phyloP scores from a whole-genome alignment of 257 asterid species.

The Solanum commersonii region DNA sequence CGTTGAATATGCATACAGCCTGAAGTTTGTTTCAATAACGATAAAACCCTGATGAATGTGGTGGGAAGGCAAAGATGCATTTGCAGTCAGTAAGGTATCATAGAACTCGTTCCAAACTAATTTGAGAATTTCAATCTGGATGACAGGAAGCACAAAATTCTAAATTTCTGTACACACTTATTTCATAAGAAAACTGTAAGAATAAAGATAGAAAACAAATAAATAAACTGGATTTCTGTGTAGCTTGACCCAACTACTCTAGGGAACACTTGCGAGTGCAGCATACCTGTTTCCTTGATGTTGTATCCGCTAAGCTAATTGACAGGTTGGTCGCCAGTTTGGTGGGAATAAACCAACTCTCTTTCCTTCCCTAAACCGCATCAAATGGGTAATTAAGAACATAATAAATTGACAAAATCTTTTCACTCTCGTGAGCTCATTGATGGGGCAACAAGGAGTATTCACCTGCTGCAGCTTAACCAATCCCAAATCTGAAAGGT shows the following conservation, averaged over 20 bases:
- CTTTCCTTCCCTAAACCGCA: constrained; percentile 69
- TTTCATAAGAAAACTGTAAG: neutral
- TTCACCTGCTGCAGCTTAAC: constrained; percentile 93
- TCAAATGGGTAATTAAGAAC: neutral
- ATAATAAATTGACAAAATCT: neutral
- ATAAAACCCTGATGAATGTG: constrained; percentile 67
- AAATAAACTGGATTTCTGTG: neutral
- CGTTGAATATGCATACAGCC: constrained; percentile 85
- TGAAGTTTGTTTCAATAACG: constrained; percentile 93
- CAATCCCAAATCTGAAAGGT: constrained; percentile 88
- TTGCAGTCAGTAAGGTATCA: neutral
- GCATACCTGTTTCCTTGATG: constrained; percentile 77
- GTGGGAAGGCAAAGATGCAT: neutral
- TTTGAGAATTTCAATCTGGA: neutral
- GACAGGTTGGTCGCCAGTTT: constrained; percentile 95
- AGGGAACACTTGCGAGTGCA: neutral
- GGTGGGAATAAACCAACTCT: constrained; percentile 95
- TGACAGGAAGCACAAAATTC: neutral
- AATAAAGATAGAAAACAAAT: neutral
- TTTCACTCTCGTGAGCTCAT: neutral
- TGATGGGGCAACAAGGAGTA: constrained; percentile 3
- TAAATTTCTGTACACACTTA: neutral
- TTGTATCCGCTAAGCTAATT: constrained; percentile 83
- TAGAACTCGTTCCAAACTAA: neutral
- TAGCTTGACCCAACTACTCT: neutral